Conservation (phyloP, 352 stramenopile genomes). For the Vaucheria bursata region DNA sequence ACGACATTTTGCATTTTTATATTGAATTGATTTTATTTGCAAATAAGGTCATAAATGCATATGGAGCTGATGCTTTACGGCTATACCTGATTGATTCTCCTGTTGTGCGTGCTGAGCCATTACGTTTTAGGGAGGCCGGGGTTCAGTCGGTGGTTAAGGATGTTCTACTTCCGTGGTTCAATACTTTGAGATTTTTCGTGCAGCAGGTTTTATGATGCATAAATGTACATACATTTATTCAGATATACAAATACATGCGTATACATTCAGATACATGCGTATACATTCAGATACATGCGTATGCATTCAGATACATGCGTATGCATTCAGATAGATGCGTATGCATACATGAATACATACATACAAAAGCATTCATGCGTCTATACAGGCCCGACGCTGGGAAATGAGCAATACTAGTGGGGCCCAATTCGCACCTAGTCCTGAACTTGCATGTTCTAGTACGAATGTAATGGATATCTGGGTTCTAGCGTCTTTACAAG, state of each 20-base stretch:
- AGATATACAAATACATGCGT: background rate
- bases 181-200: constrained; percentile 97
- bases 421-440: constrained; percentile 75
- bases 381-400: constrained; percentile 57
- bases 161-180: constrained; percentile 97
- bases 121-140: constrained; percentile 90
- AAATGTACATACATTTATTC: background rate
- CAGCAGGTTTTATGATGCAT: no score
- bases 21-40: background rate
- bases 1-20: no score
- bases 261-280: no score
- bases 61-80: constrained; percentile 93
- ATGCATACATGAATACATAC: no score
- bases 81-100: constrained; percentile 99
- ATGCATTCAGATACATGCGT: background rate
- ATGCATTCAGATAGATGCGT: background rate
- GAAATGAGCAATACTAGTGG: constrained; percentile 61
- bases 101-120: constrained; percentile 93
- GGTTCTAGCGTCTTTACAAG: constrained; percentile 83
- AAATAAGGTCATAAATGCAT: constrained; percentile 80
- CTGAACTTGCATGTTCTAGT: constrained; percentile 69
- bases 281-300: no score
- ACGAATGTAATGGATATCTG: constrained; percentile 97
- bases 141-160: constrained; percentile 95
- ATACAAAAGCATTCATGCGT: no score